phyloP scores from a whole-genome alignment of 257 asterid species.

The Lithospermum erythrorhizon region DNA sequence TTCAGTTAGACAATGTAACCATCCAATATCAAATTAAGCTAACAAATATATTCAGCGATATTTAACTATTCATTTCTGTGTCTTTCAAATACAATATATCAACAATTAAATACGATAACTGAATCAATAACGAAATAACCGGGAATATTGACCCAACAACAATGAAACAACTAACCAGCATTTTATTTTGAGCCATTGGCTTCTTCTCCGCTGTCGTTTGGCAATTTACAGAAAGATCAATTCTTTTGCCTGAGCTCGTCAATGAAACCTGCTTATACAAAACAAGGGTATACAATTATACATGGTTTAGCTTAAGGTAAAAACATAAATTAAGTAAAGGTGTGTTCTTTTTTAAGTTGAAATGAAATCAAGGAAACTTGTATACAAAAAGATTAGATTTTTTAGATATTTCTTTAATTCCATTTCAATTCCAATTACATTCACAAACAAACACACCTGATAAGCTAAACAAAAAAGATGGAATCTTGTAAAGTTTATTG shows the following conservation, averaged over 20 bases:
- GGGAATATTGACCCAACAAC: background rate
- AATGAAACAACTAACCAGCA: constrained; percentile 48
- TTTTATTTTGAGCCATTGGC: constrained; percentile 46
- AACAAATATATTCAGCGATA: too few species aligned
- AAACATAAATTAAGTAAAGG: background rate
- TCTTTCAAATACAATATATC: background rate
- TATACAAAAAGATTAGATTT: too few species aligned
- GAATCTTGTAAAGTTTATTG: too few species aligned
- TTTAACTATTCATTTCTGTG: too few species aligned
- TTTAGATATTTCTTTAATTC: too few species aligned
- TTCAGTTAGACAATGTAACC: constrained; percentile 4
- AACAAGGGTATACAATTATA: too few species aligned
- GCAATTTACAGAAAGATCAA: constrained; percentile 32
- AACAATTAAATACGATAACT: background rate
- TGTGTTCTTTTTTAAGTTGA: background rate
- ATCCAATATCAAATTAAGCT: background rate
- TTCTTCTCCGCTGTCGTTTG: constrained; percentile 37
- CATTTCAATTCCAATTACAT: too few species aligned
- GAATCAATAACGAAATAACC: background rate
- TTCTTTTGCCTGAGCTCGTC: constrained; percentile 19
- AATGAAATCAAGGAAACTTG: too few species aligned
- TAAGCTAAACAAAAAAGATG: too few species aligned
- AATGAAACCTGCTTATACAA: constrained; percentile 23
- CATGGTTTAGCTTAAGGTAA: too few species aligned
- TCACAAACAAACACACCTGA: too few species aligned